These are phyloP conservation scores for Xylariaceae sp. DNA, from an alignment of 2,329 filamentous ascomycete genomes.

Conservation along the genomic window DNA sequence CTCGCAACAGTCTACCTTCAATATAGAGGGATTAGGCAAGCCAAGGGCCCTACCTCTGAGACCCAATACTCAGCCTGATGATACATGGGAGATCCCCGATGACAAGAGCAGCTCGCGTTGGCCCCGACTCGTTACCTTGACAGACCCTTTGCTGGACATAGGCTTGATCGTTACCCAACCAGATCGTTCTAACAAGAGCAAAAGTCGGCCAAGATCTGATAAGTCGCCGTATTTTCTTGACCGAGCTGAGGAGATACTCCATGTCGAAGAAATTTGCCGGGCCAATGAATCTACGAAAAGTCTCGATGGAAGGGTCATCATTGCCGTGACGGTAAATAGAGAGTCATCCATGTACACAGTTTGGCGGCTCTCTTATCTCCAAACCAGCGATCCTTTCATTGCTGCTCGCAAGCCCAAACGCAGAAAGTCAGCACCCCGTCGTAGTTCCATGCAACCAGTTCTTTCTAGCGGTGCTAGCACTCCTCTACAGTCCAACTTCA, in stretches of 20 bases:
- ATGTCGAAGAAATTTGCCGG: slow-evolving; percentile 65
- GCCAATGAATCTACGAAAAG: slow-evolving; percentile 37
- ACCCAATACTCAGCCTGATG: slow-evolving; percentile 50
- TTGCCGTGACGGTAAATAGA: slow-evolving; percentile 77
- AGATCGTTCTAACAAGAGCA: slow-evolving; percentile 37
- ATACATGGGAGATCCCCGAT: slow-evolving; percentile 51
- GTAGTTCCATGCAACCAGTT: slow-evolving; percentile 62
- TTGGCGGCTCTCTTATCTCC: slow-evolving; percentile 76
- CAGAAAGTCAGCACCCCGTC: slow-evolving; percentile 45
- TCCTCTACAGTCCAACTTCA: slow-evolving; percentile 62
- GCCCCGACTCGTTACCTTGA: slow-evolving; percentile 75
- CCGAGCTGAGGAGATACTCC: slow-evolving; percentile 74
- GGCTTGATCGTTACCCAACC: slow-evolving; percentile 68
- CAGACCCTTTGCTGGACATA: slow-evolving; percentile 79
- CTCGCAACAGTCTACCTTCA: slow-evolving; percentile 50
- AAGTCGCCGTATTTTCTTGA: slow-evolving; percentile 58
- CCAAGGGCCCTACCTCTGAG: slow-evolving; percentile 50
- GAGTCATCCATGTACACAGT: slow-evolving; percentile 73
- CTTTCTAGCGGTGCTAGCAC: slow-evolving; percentile 72
- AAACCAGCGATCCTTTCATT: slow-evolving; percentile 56
- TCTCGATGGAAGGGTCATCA: slow-evolving; percentile 50
- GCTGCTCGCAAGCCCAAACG: slow-evolving; percentile 43
- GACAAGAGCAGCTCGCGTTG: slow-evolving; percentile 55
- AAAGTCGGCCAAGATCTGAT: slow-evolving; percentile 36
- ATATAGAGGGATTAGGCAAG: slow-evolving; percentile 51